Conservation (phyloP, 2,329 filamentous ascomycete genomes). For the Fusarium tanahbumbuense region DNA sequence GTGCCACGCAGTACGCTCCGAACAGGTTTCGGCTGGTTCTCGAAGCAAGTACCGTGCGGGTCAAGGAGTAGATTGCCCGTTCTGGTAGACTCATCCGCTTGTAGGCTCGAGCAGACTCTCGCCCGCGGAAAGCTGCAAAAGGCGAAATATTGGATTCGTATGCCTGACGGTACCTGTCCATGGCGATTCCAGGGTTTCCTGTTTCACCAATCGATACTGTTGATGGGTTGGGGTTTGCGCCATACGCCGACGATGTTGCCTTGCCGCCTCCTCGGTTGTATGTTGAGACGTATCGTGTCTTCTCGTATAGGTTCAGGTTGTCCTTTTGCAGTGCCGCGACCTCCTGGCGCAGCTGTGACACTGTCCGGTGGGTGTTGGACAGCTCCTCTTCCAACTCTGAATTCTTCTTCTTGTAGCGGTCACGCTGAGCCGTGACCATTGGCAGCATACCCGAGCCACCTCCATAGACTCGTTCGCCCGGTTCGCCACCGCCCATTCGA, state of each 20-base stretch:
- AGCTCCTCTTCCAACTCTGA: slow-evolving; percentile 89
- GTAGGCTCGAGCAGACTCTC: slow-evolving; percentile 90
- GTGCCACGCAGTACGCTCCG: slow-evolving; percentile 86
- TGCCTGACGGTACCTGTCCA: slow-evolving; percentile 88
- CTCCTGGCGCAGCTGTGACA: slow-evolving; percentile 90
- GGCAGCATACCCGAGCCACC: slow-evolving; percentile 89
- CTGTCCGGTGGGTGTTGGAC: slow-evolving; percentile 81
- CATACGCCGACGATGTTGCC: slow-evolving; percentile 72
- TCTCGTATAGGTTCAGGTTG: slow-evolving; percentile 96
- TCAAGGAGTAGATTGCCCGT: slow-evolving; percentile 88
- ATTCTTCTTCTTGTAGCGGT: slow-evolving; percentile 98
- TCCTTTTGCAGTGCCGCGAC: slow-evolving; percentile 93
- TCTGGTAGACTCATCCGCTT: slow-evolving; percentile 94
- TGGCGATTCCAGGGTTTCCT: slow-evolving; percentile 69
- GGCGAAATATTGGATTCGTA: slow-evolving; percentile 97
- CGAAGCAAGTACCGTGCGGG: slow-evolving; percentile 89
- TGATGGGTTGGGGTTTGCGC: slow-evolving; percentile 79
- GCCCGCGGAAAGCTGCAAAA: slow-evolving; percentile 94
- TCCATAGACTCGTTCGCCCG: slow-evolving; percentile 70
- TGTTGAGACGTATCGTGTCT: slow-evolving; percentile 94
- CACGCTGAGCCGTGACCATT: slow-evolving; percentile 97
- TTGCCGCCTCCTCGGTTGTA: slow-evolving; percentile 80
- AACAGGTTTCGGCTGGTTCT: slow-evolving; percentile 93
- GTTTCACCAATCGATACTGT: slow-evolving; percentile 71
- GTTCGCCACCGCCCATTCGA: slow-evolving; percentile 58